Evolutionary conservation across 108 stramenopile genomes (phyloP).

Genomic region (Cyclotella atomus): DNA sequence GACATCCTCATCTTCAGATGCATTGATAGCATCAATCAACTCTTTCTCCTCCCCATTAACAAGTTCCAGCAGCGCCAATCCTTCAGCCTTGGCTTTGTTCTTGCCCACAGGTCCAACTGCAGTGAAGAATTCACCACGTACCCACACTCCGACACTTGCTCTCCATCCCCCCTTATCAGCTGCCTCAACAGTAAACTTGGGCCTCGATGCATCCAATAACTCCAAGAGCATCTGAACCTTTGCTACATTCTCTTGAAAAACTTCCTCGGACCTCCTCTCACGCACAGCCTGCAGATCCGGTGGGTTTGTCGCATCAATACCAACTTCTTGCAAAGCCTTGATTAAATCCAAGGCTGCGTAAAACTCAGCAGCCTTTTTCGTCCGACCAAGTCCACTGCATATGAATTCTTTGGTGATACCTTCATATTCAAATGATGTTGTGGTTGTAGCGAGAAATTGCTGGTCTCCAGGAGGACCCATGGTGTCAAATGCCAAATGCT

Average conservation of each 20-base stretch:
- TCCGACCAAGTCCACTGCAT: neutral
- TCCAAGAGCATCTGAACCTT: constrained; percentile 1
- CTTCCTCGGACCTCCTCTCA: neutral
- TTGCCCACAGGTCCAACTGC: neutral
- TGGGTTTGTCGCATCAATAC: constrained; percentile 1
- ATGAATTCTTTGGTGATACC: neutral
- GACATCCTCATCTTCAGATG: neutral
- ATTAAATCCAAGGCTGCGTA: constrained; percentile 18
- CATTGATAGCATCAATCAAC: neutral
- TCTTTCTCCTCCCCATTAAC: neutral
- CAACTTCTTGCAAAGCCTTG: neutral
- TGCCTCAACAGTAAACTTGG: neutral
- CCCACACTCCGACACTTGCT: neutral
- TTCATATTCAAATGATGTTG: neutral
- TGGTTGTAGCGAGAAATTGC: neutral
- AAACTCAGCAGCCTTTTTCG: neutral
- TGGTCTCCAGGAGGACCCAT: neutral
- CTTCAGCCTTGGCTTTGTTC: constrained; percentile 13
- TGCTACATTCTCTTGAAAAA: neutral
- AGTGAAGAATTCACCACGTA: neutral
- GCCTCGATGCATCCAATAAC: neutral
- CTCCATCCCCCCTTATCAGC: neutral
- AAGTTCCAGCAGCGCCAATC: neutral
- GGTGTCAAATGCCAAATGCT: neutral
- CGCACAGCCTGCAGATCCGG: neutral